Evolutionary conservation across 768 basidiomycete species (phyloP).

Genomic region (Mycena amicta): DNA sequence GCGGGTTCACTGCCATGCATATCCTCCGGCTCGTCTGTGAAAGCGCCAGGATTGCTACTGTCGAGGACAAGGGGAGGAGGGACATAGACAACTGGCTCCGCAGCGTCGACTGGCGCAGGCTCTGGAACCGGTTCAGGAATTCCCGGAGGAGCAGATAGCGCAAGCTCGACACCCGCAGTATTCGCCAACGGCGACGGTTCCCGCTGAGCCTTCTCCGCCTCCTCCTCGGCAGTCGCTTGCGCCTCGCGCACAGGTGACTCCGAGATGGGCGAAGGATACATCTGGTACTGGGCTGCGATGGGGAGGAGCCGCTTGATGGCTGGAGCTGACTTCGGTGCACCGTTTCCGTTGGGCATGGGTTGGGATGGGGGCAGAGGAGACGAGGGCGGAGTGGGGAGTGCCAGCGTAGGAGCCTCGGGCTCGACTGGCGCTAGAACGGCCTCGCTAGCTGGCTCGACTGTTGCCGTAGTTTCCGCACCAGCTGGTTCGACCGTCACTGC

Average conservation of each 20-base stretch:
- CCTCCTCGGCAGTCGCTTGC: conserved; percentile 38
- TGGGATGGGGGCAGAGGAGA: neutral
- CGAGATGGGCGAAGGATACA: conserved; percentile 63
- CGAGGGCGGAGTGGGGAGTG: neutral
- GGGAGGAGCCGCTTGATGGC: conserved; percentile 25
- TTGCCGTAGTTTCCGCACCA: conserved; percentile 14
- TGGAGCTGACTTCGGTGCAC: conserved; percentile 25
- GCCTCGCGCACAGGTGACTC: conserved; percentile 69
- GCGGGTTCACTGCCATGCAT: conserved; percentile 31
- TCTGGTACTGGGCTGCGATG: conserved; percentile 24
- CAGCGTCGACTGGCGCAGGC: conserved; percentile 1
- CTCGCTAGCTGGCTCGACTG: conserved; percentile 14
- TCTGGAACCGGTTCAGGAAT: neutral
- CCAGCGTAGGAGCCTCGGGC: conserved; percentile 5
- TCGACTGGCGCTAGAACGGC: neutral
- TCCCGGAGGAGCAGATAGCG: conserved; percentile 12
- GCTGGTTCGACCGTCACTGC: neutral
- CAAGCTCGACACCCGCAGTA: conserved; percentile 27
- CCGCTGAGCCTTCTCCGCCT: conserved; percentile 20
- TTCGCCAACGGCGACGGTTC: conserved; percentile 48
- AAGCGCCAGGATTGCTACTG: conserved; percentile 48
- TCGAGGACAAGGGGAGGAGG: conserved; percentile 42
- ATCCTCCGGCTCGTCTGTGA: conserved; percentile 55
- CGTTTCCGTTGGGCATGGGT: conserved; percentile 23
- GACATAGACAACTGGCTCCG: conserved; percentile 30